phyloP scores from a whole-genome alignment of 1,139 yeast species.

The Sugiyamaella grinbergsii region DNA sequence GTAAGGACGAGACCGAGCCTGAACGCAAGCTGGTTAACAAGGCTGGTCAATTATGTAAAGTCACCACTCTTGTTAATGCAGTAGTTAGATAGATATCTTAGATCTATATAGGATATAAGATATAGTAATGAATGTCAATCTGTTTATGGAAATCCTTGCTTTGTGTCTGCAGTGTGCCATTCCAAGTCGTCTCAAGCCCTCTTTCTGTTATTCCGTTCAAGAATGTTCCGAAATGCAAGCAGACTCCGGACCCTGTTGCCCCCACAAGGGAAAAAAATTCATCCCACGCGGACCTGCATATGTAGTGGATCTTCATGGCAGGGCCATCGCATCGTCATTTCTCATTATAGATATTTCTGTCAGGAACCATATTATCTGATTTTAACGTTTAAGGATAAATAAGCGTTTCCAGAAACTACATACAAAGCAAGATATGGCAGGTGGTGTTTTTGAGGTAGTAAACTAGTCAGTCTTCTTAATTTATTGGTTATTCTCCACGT shows the following conservation, averaged over 20 bases:
- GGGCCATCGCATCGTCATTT: neutral
- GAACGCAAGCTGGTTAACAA: constrained; percentile 77
- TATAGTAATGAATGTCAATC: neutral
- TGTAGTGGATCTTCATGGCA: neutral
- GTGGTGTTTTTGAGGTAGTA: too few species aligned
- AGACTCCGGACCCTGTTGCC: neutral
- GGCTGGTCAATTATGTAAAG: constrained; percentile 73
- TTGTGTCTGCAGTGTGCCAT: too few species aligned
- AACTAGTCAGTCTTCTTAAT: too few species aligned
- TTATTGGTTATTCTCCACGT: too few species aligned
- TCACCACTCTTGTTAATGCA: constrained; percentile 67
- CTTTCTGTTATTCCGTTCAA: too few species aligned
- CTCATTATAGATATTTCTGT: too few species aligned
- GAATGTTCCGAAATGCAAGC: neutral
- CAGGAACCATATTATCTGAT: too few species aligned
- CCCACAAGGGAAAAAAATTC: neutral
- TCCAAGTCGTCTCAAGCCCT: too few species aligned
- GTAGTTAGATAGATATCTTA: constrained; percentile 80
- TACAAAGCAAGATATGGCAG: too few species aligned
- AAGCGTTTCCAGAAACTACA: too few species aligned
- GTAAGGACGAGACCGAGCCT: constrained; percentile 80
- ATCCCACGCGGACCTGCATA: neutral
- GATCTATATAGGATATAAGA: neutral
- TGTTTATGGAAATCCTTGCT: too few species aligned
- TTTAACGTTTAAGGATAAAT: too few species aligned